Conservation (phyloP, 139 green algal species). For the Coccomyxa sp. region DNA sequence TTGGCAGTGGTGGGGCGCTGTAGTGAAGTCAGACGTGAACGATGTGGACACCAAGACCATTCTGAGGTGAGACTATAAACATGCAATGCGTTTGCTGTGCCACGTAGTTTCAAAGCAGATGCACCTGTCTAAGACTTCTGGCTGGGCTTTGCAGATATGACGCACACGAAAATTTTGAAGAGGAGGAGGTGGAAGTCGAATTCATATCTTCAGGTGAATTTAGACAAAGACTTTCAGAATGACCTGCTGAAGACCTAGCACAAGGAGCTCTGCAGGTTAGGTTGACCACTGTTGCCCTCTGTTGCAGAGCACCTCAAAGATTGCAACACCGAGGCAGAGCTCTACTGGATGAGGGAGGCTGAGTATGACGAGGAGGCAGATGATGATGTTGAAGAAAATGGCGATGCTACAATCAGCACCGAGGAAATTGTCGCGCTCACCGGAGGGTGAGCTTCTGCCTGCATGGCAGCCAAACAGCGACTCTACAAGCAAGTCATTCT, state of each 20-base stretch:
- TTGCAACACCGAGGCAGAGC: not conserved
- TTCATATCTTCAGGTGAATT: not conserved
- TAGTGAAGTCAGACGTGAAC: not conserved
- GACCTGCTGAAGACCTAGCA: not conserved
- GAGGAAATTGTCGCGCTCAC: not conserved
- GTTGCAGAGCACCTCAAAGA: not conserved
- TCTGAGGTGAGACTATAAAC: not conserved
- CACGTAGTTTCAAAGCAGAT: not conserved
- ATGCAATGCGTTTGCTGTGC: too few species aligned
- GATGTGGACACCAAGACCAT: not conserved
- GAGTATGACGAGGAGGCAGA: not conserved
- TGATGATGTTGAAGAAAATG: not conserved
- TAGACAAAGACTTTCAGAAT: not conserved
- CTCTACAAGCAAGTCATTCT: not conserved
- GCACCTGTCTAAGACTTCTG: not conserved
- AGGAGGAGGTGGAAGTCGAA: not conserved
- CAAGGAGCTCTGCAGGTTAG: not conserved
- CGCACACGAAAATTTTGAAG: not conserved
- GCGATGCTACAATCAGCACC: not conserved
- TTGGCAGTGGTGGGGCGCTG: not conserved
- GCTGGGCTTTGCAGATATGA: not conserved
- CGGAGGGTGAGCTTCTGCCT: not conserved
- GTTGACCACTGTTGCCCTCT: not conserved
- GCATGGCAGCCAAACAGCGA: not conserved
- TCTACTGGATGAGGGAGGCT: not conserved